Conservation (phyloP, 768 basidiomycete species). For the Leucocoprinus sp. region DNA sequence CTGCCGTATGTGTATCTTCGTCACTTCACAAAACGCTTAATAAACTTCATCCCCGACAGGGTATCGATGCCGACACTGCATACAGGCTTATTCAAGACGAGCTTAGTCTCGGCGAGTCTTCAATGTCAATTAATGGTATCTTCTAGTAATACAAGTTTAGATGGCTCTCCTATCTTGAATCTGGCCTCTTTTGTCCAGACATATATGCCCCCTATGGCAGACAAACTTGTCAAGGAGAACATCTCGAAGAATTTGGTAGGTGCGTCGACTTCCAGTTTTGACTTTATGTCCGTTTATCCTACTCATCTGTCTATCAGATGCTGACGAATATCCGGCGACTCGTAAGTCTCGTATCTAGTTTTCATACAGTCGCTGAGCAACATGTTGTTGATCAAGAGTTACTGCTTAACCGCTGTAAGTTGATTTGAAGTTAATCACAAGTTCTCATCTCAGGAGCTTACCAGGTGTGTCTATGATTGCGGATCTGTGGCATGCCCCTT, state of each 20-base stretch:
- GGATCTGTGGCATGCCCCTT: slow-evolving; percentile 63
- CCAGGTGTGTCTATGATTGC: slow-evolving; percentile 44
- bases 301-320: slow-evolving; percentile 21
- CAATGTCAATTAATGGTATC: neutral
- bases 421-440: neutral
- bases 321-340: slow-evolving; percentile 64
- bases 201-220: slow-evolving; percentile 49
- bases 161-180: slow-evolving; percentile 56
- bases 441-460: slow-evolving; percentile 6
- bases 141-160: slow-evolving; percentile 19
- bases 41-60: slow-evolving; percentile 24
- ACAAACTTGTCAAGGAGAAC: slow-evolving; percentile 53
- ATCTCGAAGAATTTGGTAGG: slow-evolving; percentile 59
- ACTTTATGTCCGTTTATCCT: neutral
- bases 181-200: slow-evolving; percentile 57
- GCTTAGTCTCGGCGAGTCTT: slow-evolving; percentile 44
- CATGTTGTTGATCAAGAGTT: slow-evolving; percentile 24
- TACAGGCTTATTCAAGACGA: slow-evolving; percentile 55
- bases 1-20: slow-evolving; percentile 29
- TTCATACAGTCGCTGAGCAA: neutral
- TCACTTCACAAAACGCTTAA: neutral
- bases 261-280: slow-evolving; percentile 7
- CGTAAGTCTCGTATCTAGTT: slow-evolving; percentile 25
- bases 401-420: slow-evolving; percentile 44
- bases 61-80: slow-evolving; percentile 46